Conservation (phyloP, 352 stramenopile species). For the Globisporangium heterothallicum region DNA sequence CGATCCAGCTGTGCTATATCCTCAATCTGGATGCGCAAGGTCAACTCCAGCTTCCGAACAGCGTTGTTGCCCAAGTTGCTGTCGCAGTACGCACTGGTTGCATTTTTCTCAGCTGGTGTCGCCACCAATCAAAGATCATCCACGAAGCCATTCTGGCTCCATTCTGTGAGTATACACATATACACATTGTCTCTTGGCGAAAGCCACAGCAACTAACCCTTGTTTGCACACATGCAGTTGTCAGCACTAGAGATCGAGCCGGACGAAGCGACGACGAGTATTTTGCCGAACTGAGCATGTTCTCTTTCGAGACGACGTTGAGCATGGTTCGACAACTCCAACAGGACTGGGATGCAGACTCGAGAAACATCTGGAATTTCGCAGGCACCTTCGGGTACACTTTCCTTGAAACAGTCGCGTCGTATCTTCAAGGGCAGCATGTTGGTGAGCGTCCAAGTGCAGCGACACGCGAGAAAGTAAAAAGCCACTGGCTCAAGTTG, state of each 20-base stretch:
- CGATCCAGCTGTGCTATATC: conserved; percentile 77
- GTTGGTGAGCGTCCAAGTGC: background rate
- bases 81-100: conserved; percentile 69
- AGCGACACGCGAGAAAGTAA: conserved; percentile 5
- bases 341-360: conserved; percentile 9
- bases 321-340: conserved; percentile 46
- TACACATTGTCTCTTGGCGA: no score
- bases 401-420: conserved; percentile 43
- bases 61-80: conserved; percentile 48
- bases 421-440: conserved; percentile 20
- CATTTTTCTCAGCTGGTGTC: conserved; percentile 72
- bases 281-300: conserved; percentile 40
- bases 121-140: conserved; percentile 54
- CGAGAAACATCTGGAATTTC: conserved; percentile 21
- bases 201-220: no score
- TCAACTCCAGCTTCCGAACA: conserved; percentile 46
- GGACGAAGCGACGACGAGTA: conserved; percentile 20
- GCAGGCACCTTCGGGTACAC: conserved; percentile 61
- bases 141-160: conserved; percentile 51
- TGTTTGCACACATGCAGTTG: conserved; percentile 15
- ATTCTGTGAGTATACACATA: conserved; percentile 45
- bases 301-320: conserved; percentile 61
- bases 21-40: conserved; percentile 56
- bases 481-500: conserved; percentile 43
- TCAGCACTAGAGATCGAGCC: conserved; percentile 13